Evolutionary conservation across 106 monocot genomes (phyloP).

Genomic region (Dendrobium huoshanense): DNA sequence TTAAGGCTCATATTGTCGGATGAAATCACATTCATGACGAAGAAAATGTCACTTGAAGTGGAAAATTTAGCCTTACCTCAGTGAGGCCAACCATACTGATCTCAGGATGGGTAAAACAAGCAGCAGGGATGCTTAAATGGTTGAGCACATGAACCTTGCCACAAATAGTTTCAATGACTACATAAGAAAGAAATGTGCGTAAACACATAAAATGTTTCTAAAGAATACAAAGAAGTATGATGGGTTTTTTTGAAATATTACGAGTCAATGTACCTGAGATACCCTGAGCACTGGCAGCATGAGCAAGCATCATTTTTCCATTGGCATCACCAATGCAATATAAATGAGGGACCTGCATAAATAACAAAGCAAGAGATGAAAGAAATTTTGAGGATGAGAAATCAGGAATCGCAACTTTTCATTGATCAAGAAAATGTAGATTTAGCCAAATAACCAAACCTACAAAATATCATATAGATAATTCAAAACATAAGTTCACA

Average conservation of each 20-base stretch:
- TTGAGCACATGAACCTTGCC: constrained; percentile 85
- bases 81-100: constrained; percentile 97
- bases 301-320: constrained; percentile 99
- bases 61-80: constrained; percentile 49
- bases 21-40: not conserved
- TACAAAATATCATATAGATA: not conserved
- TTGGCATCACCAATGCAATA: constrained; percentile 99
- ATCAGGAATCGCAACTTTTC: not conserved
- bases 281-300: constrained; percentile 98
- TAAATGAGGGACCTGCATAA: constrained; percentile 71
- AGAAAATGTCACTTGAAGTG: not conserved
- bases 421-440: not conserved
- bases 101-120: constrained; percentile 98
- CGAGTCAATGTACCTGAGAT: constrained; percentile 61
- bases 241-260: constrained; percentile 1
- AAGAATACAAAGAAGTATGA: not conserved
- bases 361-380: not conserved
- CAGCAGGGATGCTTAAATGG: constrained; percentile 95
- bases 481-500: not conserved
- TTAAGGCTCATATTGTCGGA: not conserved
- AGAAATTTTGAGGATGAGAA: not conserved
- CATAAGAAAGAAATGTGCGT: not conserved
- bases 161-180: constrained; percentile 85
- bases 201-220: not conserved
- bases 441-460: not conserved